Evolutionary conservation across 1,284 basidiomycete genomes (phyloP), one percentile per base, ranked within the genome.

Genomic region (Fomitopsis betulina): DNA sequence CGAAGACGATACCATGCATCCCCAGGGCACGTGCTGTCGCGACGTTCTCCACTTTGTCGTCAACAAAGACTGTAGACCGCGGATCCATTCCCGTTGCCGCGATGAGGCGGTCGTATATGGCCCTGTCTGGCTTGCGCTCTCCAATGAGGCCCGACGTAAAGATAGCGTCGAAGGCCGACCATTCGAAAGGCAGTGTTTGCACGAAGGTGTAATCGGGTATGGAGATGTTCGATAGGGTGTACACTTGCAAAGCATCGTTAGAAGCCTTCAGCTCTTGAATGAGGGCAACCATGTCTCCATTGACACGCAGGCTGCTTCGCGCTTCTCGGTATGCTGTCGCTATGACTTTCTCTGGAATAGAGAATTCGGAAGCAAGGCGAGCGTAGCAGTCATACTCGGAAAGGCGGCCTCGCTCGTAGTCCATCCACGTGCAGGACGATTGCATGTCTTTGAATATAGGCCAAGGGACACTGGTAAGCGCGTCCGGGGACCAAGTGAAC

Each of bases 151-250:
- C 75, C 15, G 82, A 84, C 2, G 79, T 79, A 66, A 81, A 84
- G n/a, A 83, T 70, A n/a, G 70, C 63, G 60, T 85, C 81, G 63
- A 85, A 85, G 40, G 84, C 72, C 1, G 71, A 68, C 81, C 81
- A 84, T 56, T 84, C 78, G 4, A 74, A 76, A 5, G 74, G 70
- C 56, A 76, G 79, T 10, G 57, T 54, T 27, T 72, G 75, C 12
- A 83, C 70, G 10, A 76, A 72, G 33, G 73, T 71, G 65, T 76
- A 84, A 62, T 85, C 82, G 15, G 80, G 79, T 0, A 70, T 63
- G n/a, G 82, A 83, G 52, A 85, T 83, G 67, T 85, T 85, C 40
- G 81, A 82, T 79, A 84, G 82, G 47, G 82, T 81, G 56, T 78
- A 82, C 30, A 84, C 73, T 27, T 69, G 73, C 8, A 81, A 68